Base-by-base conservation (phyloP, 352 stramenopile genomes). In the Achlya hypogyna region DNA sequence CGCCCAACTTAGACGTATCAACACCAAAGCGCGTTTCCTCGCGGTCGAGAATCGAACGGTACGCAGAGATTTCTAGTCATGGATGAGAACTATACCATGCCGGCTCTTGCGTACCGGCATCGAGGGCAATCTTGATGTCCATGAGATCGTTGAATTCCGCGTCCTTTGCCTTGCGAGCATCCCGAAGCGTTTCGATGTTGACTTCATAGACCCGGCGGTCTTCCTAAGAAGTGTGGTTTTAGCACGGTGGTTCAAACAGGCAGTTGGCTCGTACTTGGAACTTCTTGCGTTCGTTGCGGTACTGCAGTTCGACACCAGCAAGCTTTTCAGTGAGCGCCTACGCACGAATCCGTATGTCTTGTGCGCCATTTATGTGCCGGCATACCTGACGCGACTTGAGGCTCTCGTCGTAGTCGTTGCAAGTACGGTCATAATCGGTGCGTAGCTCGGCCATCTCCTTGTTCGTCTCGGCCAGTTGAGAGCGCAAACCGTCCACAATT, bases 71-170 rank as follows among this genome's bases (percentile, higher is more conserved):
- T 71, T 93, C 84, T 22, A 78, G 75, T 51, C 80, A 58, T 53
- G 28, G 34, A 47, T 42, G 27, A 29, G 18, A 2, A 31, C 18
- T 25, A 38, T 20, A 38, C 32, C 14, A 51, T n/a, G n/a, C n/a
- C n/a, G n/a, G n/a, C n/a, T n/a, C n/a, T n/a, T n/a, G n/a, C n/a
- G 32, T 70, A 70, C 63, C 63, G 28, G 52, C 60, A 63, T 71
- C 65, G 5, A 68, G 35, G 18, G 43, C 53, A 53, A 93, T 93
- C 65, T 93, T 93, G 28, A 93, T 83, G 62, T 93, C 84, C 84
- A 93, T 93, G 49, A 93, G 76, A 63, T 93, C 84, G 62, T 93
- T 93, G 53, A 93, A 91, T 59, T 93, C 82, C 20, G 73, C 72
- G 40, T 91, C 83, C 73, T 91, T 91, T 2, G 77, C 75, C 9